Percentiles rank a stretch among this genome's conserved stretches.
Conservation (phyloP, 2,329 filamentous ascomycete genomes). For the Sporothrix inflata region DNA sequence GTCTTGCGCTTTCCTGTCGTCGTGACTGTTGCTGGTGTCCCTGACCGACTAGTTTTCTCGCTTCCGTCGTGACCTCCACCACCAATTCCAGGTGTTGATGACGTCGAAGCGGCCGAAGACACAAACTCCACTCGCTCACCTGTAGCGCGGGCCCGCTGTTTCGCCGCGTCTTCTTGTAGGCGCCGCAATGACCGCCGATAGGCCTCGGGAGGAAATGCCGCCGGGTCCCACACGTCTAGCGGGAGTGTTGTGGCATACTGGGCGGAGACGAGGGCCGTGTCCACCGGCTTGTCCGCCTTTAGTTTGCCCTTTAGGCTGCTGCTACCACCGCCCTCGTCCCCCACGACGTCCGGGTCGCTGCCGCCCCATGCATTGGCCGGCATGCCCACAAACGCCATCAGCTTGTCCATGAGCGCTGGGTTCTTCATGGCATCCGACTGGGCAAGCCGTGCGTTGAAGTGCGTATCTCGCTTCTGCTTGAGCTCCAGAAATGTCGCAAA, state of each 20-base stretch:
- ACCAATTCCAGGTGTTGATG: slow-evolving; percentile 33
- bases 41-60: slow-evolving; percentile 42
- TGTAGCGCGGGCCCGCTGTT: slow-evolving; percentile 49
- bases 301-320: background rate
- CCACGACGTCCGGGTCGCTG: slow-evolving; percentile 27
- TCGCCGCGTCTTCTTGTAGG: slow-evolving; percentile 51
- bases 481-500: slow-evolving; percentile 74
- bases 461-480: slow-evolving; percentile 70
- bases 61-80: background rate
- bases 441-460: slow-evolving; percentile 77
- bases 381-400: slow-evolving; percentile 67
- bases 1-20: slow-evolving; percentile 42
- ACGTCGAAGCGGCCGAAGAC: slow-evolving; percentile 37
- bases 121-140: slow-evolving; percentile 58
- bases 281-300: slow-evolving; percentile 31
- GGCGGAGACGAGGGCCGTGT: background rate
- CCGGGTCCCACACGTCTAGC: slow-evolving; percentile 61
- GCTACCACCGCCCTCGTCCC: slow-evolving; percentile 34
- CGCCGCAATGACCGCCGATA: slow-evolving; percentile 55
- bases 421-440: slow-evolving; percentile 70
- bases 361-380: slow-evolving; percentile 42
- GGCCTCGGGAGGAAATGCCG: slow-evolving; percentile 58
- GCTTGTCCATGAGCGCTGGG: slow-evolving; percentile 71
- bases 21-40: slow-evolving; percentile 35
- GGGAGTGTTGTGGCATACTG: slow-evolving; percentile 69